These are phyloP conservation scores for Cubamyces lactineus DNA, from an alignment of 768 basidiomycete genomes.

Conservation along the genomic window DNA sequence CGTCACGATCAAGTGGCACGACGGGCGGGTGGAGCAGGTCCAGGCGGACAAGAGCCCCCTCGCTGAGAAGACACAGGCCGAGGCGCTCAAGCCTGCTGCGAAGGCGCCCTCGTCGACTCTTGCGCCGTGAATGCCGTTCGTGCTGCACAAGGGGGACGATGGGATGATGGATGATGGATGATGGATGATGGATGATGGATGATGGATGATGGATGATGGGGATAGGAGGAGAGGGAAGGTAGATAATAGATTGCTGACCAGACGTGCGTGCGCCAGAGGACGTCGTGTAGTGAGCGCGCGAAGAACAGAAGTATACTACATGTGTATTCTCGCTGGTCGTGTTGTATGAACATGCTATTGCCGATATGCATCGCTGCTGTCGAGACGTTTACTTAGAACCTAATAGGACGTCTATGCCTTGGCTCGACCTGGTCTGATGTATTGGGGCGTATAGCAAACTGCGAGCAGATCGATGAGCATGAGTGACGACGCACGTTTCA, in stretches of 20 bases:
- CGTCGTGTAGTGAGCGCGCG: neutral
- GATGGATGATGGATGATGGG: neutral
- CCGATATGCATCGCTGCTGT: no score
- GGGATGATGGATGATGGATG: neutral
- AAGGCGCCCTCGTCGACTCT: neutral
- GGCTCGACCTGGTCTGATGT: no score
- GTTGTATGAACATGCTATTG: slow-evolving; percentile 3
- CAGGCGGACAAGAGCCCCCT: slow-evolving; percentile 19
- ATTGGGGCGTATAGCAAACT: no score
- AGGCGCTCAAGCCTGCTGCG: neutral
- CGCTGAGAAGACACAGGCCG: slow-evolving; percentile 1
- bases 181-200: neutral
- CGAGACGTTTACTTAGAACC: no score
- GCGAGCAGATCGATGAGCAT: no score
- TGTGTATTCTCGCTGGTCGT: slow-evolving; percentile 11
- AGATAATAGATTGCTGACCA: neutral
- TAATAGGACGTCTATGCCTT: no score
- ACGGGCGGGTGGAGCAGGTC: slow-evolving; percentile 48
- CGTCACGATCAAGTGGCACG: slow-evolving; percentile 61
- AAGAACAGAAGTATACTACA: slow-evolving; percentile 6
- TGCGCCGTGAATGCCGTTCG: neutral
- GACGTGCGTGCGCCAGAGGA: neutral
- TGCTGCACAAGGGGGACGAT: neutral
- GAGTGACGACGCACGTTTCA: no score
- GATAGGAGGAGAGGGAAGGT: no score